Evolutionary conservation across 2,329 filamentous ascomycete species (phyloP), one percentile per base, ranked within the genome.

Genomic region (Pseudopithomyces maydicus): DNA sequence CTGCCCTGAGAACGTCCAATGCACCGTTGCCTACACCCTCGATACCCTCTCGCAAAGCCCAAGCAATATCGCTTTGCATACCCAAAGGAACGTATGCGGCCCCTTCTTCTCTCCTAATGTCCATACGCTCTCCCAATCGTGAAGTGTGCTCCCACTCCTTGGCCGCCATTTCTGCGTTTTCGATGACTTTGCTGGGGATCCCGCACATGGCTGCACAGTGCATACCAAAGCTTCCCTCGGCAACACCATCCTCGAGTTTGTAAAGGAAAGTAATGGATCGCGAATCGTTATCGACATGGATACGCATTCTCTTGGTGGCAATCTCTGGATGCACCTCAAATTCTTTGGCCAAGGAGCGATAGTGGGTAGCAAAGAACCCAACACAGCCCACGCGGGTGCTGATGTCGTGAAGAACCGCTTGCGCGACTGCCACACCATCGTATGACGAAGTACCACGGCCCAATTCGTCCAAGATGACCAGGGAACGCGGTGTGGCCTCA

Each of bases 181-280:
- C 88, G 59, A 99, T 92, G 15, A 99, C 88, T 54, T 88, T 88
- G 43, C 82, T 81, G 0, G 92, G 87, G 62, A 99, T 98, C 1
- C 95, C 95, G 68, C 95, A 99, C 95, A 99, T 99, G 58, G 92
- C 89, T 1, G 95, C 95, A 73, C 95, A 99, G 76, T 99, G 95
- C 95, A 99, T 99, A 68, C 95, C 95, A 71, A 98, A 99, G 70
- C 91, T 96, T 15, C 95, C 95, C 76, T 98, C 93, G 0, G 95
- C 95, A 10, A 98, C 92, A 1, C 95, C 95, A 14, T 91, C 86
- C 76, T 98, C 95, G 0, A 99, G 85, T 70, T 91, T 93, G 80
- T 99, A 99, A 54, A 99, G 75, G 79, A 99, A 99, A 0, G 94
- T 97, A n/a, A 99, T 88, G n/a, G 88, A 87, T 22, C 91, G 85